Conservation (phyloP, 2,329 filamentous ascomycete species). For the Fusarium coffeatum region DNA sequence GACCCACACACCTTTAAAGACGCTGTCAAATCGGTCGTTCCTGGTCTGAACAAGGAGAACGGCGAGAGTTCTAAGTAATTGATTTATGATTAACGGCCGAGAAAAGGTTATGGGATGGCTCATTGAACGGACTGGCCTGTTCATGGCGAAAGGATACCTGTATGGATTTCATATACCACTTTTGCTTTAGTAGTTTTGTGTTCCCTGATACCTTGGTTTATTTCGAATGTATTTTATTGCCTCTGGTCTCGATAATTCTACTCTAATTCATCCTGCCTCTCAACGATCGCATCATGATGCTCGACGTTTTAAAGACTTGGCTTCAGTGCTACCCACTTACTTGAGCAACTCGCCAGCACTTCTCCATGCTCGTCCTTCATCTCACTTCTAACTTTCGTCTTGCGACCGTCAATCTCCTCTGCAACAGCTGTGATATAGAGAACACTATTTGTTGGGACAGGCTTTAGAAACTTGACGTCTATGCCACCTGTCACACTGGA, state of each 20-base stretch:
- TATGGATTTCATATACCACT: constrained; percentile 25
- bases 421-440: constrained; percentile 50
- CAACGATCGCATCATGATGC: background rate
- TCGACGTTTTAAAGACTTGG: constrained; percentile 43
- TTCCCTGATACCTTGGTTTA: constrained; percentile 17
- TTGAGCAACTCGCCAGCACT: constrained; percentile 48
- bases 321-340: constrained; percentile 51
- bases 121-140: constrained; percentile 14
- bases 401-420: constrained; percentile 51
- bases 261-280: constrained; percentile 20
- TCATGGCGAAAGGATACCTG: constrained; percentile 37
- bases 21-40: constrained; percentile 46
- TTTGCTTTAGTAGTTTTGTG: constrained; percentile 14
- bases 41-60: constrained; percentile 36
- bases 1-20: constrained; percentile 61
- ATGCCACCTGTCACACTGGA: constrained; percentile 52
- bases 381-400: constrained; percentile 48
- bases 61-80: constrained; percentile 37
- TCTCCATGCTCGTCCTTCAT: constrained; percentile 48
- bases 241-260: constrained; percentile 9
- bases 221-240: constrained; percentile 2
- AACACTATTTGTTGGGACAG: constrained; percentile 47
- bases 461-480: constrained; percentile 51
- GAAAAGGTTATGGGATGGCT: constrained; percentile 8
- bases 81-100: constrained; percentile 35